These are phyloP conservation scores for Phytopythium cucurbitacearum DNA, from an alignment of 352 stramenopile genomes.

Conservation along the genomic window DNA sequence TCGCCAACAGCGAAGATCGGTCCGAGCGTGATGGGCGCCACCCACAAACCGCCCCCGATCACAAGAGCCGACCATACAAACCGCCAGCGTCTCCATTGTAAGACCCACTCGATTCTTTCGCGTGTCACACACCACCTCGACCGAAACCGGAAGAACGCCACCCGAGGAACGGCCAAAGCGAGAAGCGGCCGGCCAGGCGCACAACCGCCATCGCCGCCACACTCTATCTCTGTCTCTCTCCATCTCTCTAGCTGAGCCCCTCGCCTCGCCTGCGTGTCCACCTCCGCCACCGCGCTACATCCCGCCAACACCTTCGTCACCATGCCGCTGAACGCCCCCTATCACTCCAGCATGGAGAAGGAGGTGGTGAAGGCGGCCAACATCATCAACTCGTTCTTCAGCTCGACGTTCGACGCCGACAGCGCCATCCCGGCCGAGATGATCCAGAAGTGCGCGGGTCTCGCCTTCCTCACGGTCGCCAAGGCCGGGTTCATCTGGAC, in stretches of 20 bases:
- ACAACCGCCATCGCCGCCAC: not conserved
- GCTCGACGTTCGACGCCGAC: slow-evolving; percentile 67
- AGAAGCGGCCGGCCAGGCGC: too few relatives aligned
- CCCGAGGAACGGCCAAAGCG: too few relatives aligned
- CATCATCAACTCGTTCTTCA: slow-evolving; percentile 85
- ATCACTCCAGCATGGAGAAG: slow-evolving; percentile 86
- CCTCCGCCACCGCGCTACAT: not conserved
- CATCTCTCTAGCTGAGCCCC: not conserved
- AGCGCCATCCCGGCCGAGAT: slow-evolving; percentile 75
- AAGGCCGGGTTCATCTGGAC: slow-evolving; percentile 86
- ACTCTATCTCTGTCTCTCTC: not conserved
- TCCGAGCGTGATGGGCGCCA: too few relatives aligned
- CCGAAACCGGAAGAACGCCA: not conserved
- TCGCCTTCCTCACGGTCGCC: slow-evolving; percentile 84
- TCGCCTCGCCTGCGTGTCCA: not conserved
- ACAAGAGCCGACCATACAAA: too few relatives aligned
- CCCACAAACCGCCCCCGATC: too few relatives aligned
- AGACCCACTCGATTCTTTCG: not conserved
- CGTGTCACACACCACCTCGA: slow-evolving; percentile 7
- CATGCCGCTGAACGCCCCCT: slow-evolving; percentile 85
- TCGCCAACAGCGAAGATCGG: too few relatives aligned
- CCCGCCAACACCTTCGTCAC: not conserved
- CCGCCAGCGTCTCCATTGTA: too few relatives aligned
- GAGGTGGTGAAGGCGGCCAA: slow-evolving; percentile 76
- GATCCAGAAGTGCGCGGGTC: slow-evolving; percentile 65